Conservation (phyloP, 352 stramenopile genomes). For the Phytophthora citricola region DNA sequence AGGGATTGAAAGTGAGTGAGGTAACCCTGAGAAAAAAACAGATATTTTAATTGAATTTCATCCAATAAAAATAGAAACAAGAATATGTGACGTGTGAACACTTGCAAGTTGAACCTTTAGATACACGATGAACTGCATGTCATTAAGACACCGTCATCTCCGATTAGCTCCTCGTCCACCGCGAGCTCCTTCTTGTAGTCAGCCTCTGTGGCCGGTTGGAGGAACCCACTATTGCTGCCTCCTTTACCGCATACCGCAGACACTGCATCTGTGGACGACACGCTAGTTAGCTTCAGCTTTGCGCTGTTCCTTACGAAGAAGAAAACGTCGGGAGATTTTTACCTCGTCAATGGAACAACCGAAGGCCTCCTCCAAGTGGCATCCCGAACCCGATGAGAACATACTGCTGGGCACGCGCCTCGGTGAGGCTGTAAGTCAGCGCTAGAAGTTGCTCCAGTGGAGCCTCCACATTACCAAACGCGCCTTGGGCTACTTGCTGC, state of each 20-base stretch:
- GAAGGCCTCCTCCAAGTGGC: too few relatives aligned
- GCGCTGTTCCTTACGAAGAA: too few relatives aligned
- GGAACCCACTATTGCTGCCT: conserved; percentile 55
- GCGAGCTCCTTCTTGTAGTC: conserved; percentile 37
- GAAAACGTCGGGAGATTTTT: too few relatives aligned
- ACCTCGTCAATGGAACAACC: too few relatives aligned
- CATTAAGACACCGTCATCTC: conserved; percentile 63
- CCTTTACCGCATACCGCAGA: not conserved
- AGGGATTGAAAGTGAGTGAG: conserved; percentile 1
- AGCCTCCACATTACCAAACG: too few relatives aligned
- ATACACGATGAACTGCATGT: conserved; percentile 40
- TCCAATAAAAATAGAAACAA: conserved; percentile 6
- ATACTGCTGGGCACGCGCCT: too few relatives aligned
- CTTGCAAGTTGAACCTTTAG: not conserved
- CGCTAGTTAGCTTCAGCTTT: too few relatives aligned
- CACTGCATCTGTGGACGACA: not conserved
- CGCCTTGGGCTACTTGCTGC: too few relatives aligned
- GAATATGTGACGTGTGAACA: conserved; percentile 22
- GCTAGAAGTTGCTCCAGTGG: too few relatives aligned
- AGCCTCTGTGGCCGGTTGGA: conserved; percentile 48
- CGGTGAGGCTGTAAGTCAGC: too few relatives aligned
- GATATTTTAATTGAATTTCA: conserved; percentile 2
- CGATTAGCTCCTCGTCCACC: conserved; percentile 48
- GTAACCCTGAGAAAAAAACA: conserved; percentile 6
- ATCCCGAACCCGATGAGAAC: too few relatives aligned